These are phyloP conservation scores for Incumbomyces delicatus DNA, from an alignment of 2,329 filamentous ascomycete genomes.

Conservation along the genomic window DNA sequence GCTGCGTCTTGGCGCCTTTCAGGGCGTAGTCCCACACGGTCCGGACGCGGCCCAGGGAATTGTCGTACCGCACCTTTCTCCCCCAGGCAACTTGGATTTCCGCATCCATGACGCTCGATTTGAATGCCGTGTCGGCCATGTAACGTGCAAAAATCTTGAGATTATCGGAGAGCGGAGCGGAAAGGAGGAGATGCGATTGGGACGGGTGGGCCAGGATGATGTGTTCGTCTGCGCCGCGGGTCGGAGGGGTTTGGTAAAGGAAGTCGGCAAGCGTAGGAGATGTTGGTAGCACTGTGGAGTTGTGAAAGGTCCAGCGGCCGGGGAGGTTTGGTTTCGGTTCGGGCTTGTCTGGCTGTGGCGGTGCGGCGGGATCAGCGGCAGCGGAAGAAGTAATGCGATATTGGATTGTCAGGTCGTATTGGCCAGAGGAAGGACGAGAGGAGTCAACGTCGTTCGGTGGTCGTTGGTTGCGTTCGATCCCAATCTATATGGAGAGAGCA, in stretches of 20 bases:
- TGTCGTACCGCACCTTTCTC: slow-evolving; percentile 2
- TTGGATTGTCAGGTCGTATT: slow-evolving; percentile 7
- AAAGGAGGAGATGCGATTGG: not conserved
- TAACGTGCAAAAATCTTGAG: slow-evolving; percentile 3
- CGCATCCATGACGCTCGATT: not conserved
- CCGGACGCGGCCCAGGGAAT: not conserved
- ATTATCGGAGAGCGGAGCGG: not conserved
- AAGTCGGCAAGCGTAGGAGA: not conserved
- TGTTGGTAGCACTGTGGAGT: slow-evolving; percentile 1
- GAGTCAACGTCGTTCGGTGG: not conserved
- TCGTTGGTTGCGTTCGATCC: not conserved
- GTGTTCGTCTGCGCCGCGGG: not conserved
- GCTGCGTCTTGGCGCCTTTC: slow-evolving; percentile 3
- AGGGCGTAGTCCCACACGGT: not conserved
- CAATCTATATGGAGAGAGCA: not conserved
- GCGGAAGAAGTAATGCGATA: not conserved
- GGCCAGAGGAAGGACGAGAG: not conserved
- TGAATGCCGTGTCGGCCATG: not conserved
- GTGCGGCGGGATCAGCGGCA: not conserved
- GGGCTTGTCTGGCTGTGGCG: not conserved
- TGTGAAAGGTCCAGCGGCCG: not conserved
- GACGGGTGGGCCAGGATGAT: not conserved
- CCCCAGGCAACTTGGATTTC: slow-evolving; percentile 3
- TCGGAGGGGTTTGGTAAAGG: slow-evolving; percentile 3
- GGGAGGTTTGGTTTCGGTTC: not conserved